Evolutionary conservation across 164 flowering plant genomes (phyloP).

Genomic region (Kalanchoe fedtschenkoi): DNA sequence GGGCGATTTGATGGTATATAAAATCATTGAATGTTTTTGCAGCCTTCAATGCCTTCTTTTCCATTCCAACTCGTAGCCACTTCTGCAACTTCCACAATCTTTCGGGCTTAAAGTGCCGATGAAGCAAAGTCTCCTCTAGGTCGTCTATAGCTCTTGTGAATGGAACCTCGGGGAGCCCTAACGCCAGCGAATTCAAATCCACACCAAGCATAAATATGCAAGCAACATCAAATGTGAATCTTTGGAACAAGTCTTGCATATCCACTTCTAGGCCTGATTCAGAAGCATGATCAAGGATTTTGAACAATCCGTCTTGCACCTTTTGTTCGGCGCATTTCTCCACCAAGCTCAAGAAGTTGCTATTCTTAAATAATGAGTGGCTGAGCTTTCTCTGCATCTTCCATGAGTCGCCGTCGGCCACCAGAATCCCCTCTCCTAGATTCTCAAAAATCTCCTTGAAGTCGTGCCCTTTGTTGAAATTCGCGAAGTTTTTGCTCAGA

Average conservation of each 20-base stretch:
- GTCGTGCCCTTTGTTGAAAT: conserved; percentile 21
- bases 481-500: conserved; percentile 18
- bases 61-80: conserved; percentile 18
- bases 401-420: conserved; percentile 17
- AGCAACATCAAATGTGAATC: conserved; percentile 18
- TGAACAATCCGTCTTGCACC: conserved; percentile 13
- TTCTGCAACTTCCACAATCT: conserved; percentile 16
- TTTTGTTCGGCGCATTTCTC: neutral
- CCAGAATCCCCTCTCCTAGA: conserved; percentile 22
- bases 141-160: conserved; percentile 18
- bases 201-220: conserved; percentile 15
- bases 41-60: conserved; percentile 13
- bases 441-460: conserved; percentile 18
- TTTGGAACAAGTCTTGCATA: conserved; percentile 20
- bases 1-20: neutral
- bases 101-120: conserved; percentile 15
- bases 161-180: conserved; percentile 13
- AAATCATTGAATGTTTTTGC: conserved; percentile 6
- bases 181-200: conserved; percentile 14
- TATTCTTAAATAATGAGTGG: conserved; percentile 3
- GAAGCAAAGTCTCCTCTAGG: conserved; percentile 9
- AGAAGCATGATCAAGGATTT: conserved; percentile 14
- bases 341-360: conserved; percentile 5
- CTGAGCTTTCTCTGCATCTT: conserved; percentile 12
- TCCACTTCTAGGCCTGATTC: conserved; percentile 9